Conservation (phyloP, 2,329 filamentous ascomycete species). For the Aspergillus bombycis region DNA sequence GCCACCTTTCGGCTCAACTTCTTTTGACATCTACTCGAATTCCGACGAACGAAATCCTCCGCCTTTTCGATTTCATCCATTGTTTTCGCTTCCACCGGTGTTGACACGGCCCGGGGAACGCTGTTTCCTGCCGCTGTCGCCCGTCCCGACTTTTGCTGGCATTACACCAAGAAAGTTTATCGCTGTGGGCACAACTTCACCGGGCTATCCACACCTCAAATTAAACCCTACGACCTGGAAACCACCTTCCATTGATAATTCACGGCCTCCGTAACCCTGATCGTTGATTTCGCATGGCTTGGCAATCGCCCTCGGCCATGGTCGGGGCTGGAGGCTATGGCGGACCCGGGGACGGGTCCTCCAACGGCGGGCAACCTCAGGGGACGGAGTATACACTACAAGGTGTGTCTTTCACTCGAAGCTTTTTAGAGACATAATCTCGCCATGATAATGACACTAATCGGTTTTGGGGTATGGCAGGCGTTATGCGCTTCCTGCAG, state of each 20-base stretch:
- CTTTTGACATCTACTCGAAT: slow-evolving; percentile 7
- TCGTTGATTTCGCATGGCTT: slow-evolving; percentile 60
- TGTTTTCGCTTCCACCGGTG: slow-evolving; percentile 17
- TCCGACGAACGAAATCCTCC: slow-evolving; percentile 6
- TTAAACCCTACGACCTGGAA: slow-evolving; percentile 7
- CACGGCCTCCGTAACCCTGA: slow-evolving; percentile 1
- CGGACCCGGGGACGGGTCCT: slow-evolving; percentile 47
- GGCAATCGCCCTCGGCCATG: slow-evolving; percentile 69
- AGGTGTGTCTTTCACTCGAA: slow-evolving; percentile 52
- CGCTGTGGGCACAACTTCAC: slow-evolving; percentile 21
- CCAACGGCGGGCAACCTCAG: slow-evolving; percentile 54
- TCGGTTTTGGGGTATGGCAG: slow-evolving; percentile 48
- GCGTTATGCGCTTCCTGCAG: slow-evolving; percentile 98
- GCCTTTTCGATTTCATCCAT: slow-evolving; percentile 12
- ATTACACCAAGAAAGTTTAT: slow-evolving; percentile 26
- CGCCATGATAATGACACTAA: slow-evolving; percentile 24
- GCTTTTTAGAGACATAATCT: neutral
- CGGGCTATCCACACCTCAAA: slow-evolving; percentile 10
- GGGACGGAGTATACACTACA: slow-evolving; percentile 74
- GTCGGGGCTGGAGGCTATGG: slow-evolving; percentile 58
- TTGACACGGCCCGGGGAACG: slow-evolving; percentile 28
- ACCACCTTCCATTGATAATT: neutral
- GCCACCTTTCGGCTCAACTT: neutral
- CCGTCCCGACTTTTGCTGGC: slow-evolving; percentile 19
- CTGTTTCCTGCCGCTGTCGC: slow-evolving; percentile 28